These are phyloP conservation scores for Citrus maxima DNA, from an alignment of 345 rosid genomes.

Conservation along the genomic window DNA sequence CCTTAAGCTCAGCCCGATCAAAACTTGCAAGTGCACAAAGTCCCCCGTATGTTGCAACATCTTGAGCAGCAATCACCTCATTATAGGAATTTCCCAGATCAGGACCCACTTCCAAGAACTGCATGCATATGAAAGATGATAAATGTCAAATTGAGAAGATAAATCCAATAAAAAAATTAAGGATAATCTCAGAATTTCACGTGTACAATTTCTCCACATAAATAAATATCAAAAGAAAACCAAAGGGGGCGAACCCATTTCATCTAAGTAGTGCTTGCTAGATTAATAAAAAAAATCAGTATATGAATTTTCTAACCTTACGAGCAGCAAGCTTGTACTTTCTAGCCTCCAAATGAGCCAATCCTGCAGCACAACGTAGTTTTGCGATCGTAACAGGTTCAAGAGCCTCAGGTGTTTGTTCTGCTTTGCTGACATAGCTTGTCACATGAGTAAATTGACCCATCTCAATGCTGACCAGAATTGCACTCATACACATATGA, in stretches of 20 bases:
- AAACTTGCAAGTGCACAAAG: constrained; percentile 98
- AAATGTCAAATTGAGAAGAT: background rate
- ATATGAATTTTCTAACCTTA: constrained; percentile 51
- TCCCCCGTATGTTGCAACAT: constrained; percentile 97
- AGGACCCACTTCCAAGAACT: constrained; percentile 94
- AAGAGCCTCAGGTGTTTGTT: constrained; percentile 74
- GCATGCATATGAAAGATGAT: constrained; percentile 21
- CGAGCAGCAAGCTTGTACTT: constrained; percentile 99
- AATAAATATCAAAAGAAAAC: background rate
- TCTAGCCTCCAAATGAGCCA: constrained; percentile 82
- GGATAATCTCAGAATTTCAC: background rate
- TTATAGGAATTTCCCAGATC: constrained; percentile 81
- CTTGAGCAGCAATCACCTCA: constrained; percentile 98
- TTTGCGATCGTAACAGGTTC: constrained; percentile 65
- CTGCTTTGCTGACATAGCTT: constrained; percentile 91
- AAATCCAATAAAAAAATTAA: background rate
- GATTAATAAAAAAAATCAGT: background rate
- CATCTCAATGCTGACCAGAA: constrained; percentile 97
- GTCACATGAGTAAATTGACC: constrained; percentile 93
- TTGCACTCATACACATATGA: constrained; percentile 94
- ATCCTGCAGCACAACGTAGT: constrained; percentile 85
- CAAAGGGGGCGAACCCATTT: background rate
- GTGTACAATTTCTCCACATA: background rate
- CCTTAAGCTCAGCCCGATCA: constrained; percentile 94
- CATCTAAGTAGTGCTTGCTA: background rate